Evolutionary conservation across 441 rosid genomes (phyloP).

Genomic region (Gossypium gossypioides): DNA sequence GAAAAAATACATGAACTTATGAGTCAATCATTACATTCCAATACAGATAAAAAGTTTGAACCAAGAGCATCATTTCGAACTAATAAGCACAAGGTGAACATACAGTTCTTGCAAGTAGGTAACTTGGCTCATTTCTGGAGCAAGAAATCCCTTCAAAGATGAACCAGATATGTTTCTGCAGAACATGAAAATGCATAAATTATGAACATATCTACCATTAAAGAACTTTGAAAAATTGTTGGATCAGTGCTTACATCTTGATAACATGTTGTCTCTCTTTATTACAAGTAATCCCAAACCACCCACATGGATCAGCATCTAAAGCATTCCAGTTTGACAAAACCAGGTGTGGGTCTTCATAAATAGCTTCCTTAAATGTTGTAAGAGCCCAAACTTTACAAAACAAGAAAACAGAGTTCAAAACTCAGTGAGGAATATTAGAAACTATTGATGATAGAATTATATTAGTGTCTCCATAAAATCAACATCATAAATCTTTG

Average conservation of each 20-base stretch:
- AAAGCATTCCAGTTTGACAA: conserved; percentile 71
- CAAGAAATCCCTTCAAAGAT: conserved; percentile 68
- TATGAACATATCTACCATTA: background rate
- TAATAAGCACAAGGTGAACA: conserved; percentile 15
- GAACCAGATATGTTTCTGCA: conserved; percentile 71
- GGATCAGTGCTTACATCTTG: conserved; percentile 51
- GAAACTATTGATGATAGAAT: background rate
- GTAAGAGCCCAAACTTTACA: conserved; percentile 54
- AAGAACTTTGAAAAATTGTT: background rate
- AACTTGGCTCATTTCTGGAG: conserved; percentile 68
- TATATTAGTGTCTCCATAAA: conserved; percentile 5
- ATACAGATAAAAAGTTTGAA: background rate
- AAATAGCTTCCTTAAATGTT: conserved; percentile 74
- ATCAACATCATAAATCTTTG: background rate
- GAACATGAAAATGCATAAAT: conserved; percentile 10
- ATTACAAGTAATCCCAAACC: conserved; percentile 66
- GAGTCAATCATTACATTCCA: conserved; percentile 1
- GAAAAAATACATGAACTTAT: conserved; percentile 19
- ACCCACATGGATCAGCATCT: conserved; percentile 76
- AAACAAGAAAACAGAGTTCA: background rate
- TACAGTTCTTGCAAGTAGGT: conserved; percentile 71
- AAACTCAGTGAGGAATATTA: conserved; percentile 14
- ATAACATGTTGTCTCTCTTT: conserved; percentile 53
- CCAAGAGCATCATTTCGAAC: background rate
- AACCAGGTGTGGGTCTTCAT: conserved; percentile 66